Conservation (phyloP, 2,329 filamentous ascomycete genomes). For the Arthrobotrys entomopaga region DNA sequence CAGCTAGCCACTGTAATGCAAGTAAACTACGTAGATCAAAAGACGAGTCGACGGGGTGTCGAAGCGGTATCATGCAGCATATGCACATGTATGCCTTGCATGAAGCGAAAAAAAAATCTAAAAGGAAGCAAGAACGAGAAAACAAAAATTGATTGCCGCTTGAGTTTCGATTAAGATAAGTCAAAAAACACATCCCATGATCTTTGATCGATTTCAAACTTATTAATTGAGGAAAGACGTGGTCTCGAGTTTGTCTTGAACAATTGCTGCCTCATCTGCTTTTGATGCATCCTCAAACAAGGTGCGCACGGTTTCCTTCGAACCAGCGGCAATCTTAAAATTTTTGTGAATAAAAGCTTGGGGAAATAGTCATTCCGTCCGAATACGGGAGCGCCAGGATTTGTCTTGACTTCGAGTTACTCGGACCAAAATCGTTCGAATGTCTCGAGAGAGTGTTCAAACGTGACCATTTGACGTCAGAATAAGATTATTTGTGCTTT, state of each 20-base stretch:
- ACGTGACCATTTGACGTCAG: conserved; percentile 40
- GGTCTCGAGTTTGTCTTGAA: no score
- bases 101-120: conserved; percentile 24
- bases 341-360: neutral
- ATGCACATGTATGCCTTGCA: conserved; percentile 35
- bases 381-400: conserved; percentile 28
- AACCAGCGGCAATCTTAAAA: no score
- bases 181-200: neutral
- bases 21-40: conserved; percentile 43
- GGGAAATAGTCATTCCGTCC: conserved; percentile 9
- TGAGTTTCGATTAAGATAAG: conserved; percentile 39
- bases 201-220: no score
- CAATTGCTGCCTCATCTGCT: no score
- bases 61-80: conserved; percentile 50
- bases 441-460: no score
- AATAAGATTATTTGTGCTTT: conserved; percentile 44
- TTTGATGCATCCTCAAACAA: no score
- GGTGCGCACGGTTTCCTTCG: no score
- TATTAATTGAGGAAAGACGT: no score
- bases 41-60: conserved; percentile 28
- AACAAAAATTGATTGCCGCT: neutral
- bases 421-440: neutral
- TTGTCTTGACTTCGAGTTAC: neutral
- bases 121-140: conserved; percentile 53
- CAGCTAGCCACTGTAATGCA: no score